Evolutionary conservation across 192 early-diverging fungal species (phyloP).

Genomic region (Backusella mclennaniae): DNA sequence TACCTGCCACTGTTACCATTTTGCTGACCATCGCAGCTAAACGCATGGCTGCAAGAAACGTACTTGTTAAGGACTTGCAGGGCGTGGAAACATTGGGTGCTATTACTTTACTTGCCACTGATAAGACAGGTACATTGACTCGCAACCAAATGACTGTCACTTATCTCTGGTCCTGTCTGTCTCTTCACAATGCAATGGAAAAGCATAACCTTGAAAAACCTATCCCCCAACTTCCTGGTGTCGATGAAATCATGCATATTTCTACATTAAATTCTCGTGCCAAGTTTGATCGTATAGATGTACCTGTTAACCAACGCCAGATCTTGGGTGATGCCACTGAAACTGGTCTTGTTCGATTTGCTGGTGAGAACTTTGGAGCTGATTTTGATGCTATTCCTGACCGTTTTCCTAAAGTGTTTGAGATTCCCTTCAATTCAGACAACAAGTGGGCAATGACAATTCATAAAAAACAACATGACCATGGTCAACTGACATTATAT

Average conservation of each 20-base stretch:
- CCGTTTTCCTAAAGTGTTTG: constrained; percentile 84
- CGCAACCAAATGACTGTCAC: constrained; percentile 97
- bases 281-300: constrained; percentile 87
- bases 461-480: constrained; percentile 70
- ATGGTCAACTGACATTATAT: constrained; percentile 72
- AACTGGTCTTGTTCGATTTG: constrained; percentile 84
- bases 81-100: constrained; percentile 97
- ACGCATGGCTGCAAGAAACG: constrained; percentile 86
- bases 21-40: constrained; percentile 94
- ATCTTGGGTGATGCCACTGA: constrained; percentile 96
- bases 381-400: constrained; percentile 74
- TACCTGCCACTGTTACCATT: constrained; percentile 93
- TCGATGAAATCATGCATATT: constrained; percentile 76
- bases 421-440: constrained; percentile 94
- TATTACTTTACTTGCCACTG: constrained; percentile 94
- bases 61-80: constrained; percentile 94
- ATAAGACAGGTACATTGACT: constrained; percentile 97
- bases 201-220: constrained; percentile 31
- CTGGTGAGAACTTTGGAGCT: constrained; percentile 58
- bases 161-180: constrained; percentile 81
- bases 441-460: constrained; percentile 96
- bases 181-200: constrained; percentile 59
- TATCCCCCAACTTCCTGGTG: constrained; percentile 52
- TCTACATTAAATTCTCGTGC: constrained; percentile 83
- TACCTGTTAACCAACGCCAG: constrained; percentile 77